Evolutionary conservation across 495 filamentous ascomycete species (phyloP).

Genomic region (Aspergillus cavernicola): DNA sequence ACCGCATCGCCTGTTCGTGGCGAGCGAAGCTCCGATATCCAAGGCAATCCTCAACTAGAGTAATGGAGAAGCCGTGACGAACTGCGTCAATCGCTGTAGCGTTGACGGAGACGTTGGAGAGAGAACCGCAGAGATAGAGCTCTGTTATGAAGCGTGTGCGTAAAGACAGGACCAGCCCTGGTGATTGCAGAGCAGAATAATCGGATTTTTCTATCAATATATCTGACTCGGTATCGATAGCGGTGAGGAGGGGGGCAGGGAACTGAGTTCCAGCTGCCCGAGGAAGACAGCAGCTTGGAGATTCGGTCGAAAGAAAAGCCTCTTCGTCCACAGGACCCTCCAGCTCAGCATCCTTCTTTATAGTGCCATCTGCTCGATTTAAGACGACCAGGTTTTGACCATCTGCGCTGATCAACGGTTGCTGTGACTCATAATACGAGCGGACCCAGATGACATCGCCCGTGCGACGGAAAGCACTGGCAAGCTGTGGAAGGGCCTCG

Average conservation of each 20-base stretch:
- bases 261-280: constrained; percentile 67
- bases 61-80: constrained; percentile 78
- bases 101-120: constrained; percentile 85
- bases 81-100: constrained; percentile 92
- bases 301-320: constrained; percentile 56
- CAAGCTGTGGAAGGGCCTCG: constrained; percentile 60
- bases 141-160: constrained; percentile 80
- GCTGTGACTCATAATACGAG: constrained; percentile 64
- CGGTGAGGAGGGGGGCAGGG: constrained; percentile 51
- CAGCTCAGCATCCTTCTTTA: constrained; percentile 15
- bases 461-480: constrained; percentile 66
- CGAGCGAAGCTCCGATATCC: constrained; percentile 72
- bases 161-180: constrained; percentile 64
- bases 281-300: constrained; percentile 55
- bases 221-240: constrained; percentile 57
- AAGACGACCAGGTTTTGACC: constrained; percentile 39
- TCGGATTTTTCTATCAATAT: constrained; percentile 70
- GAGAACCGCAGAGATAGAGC: constrained; percentile 85
- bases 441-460: constrained; percentile 89
- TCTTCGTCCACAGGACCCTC: constrained; percentile 46
- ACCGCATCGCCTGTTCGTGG: constrained; percentile 70
- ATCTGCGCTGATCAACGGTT: constrained; percentile 46
- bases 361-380: constrained; percentile 19
- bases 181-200: constrained; percentile 84
- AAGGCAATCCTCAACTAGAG: constrained; percentile 83